Conservation (phyloP, 2,329 filamentous ascomycete species). For the Aspergillus vadensis region DNA sequence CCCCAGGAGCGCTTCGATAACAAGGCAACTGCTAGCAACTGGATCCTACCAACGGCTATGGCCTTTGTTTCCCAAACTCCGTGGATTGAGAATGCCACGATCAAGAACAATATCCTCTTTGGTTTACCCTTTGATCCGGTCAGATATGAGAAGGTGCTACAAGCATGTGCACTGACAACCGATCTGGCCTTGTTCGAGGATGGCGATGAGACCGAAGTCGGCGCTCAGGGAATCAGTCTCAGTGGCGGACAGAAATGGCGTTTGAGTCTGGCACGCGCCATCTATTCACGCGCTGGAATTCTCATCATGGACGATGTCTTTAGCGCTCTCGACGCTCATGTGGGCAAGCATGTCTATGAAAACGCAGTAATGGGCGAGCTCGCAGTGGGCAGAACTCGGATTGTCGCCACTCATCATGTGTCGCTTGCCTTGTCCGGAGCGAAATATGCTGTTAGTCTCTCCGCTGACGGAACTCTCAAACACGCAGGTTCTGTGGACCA, state of each 20-base stretch:
- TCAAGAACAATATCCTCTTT: constrained; percentile 75
- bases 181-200: constrained; percentile 73
- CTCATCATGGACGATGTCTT: constrained; percentile 80
- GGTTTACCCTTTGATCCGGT: constrained; percentile 66
- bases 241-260: constrained; percentile 81
- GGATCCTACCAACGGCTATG: constrained; percentile 68
- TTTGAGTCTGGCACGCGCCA: constrained; percentile 72
- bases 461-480: constrained; percentile 59
- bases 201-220: constrained; percentile 68
- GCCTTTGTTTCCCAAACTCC: constrained; percentile 76
- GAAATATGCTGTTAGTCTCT: constrained; percentile 65
- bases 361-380: constrained; percentile 71
- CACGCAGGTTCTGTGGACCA: neutral
- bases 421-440: constrained; percentile 67
- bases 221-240: constrained; percentile 68
- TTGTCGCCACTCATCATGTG: constrained; percentile 80
- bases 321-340: constrained; percentile 75
- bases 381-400: constrained; percentile 67
- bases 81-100: constrained; percentile 79
- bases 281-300: constrained; percentile 75
- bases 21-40: constrained; percentile 56
- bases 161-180: constrained; percentile 70
- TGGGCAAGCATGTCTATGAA: constrained; percentile 74
- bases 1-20: constrained; percentile 43
- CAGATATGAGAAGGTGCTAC: constrained; percentile 68